Evolutionary conservation across 768 basidiomycete species (phyloP).

Genomic region (Suillus subalutaceus): DNA sequence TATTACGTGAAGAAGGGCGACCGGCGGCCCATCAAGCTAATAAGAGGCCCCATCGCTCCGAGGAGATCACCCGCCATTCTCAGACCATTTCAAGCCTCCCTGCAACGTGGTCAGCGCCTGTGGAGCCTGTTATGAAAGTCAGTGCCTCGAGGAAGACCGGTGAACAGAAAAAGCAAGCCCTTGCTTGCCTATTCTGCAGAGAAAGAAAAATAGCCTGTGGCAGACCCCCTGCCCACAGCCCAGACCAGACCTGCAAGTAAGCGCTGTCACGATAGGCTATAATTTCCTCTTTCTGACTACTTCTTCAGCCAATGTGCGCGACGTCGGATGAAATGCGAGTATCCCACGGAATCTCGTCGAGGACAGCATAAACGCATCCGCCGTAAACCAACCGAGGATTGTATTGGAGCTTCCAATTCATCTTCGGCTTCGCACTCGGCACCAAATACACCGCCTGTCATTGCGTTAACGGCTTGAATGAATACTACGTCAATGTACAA

Average conservation of each 20-base stretch:
- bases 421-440: slow-evolving; percentile 2
- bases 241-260: slow-evolving; percentile 50
- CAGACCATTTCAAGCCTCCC: slow-evolving; percentile 22
- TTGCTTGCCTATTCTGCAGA: slow-evolving; percentile 52
- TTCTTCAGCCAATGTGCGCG: slow-evolving; percentile 47
- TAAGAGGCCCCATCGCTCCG: slow-evolving; percentile 33
- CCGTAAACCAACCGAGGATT: slow-evolving; percentile 30
- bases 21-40: slow-evolving; percentile 23
- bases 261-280: slow-evolving; percentile 20
- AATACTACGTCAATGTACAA: background rate
- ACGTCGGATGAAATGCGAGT: slow-evolving; percentile 47
- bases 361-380: slow-evolving; percentile 47
- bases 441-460: slow-evolving; percentile 2
- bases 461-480: slow-evolving; percentile 6
- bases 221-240: slow-evolving; percentile 39
- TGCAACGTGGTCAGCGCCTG: slow-evolving; percentile 38
- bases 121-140: slow-evolving; percentile 33
- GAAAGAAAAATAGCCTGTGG: slow-evolving; percentile 56
- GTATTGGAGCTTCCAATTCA: slow-evolving; percentile 20
- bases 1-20: slow-evolving; percentile 29
- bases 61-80: slow-evolving; percentile 34
- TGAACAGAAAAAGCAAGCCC: slow-evolving; percentile 47
- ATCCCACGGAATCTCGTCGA: slow-evolving; percentile 52
- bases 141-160: slow-evolving; percentile 34
- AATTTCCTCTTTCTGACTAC: slow-evolving; percentile 22